Base-by-base conservation (phyloP, 345 rosid genomes). In the Eucalyptus marginata region DNA sequence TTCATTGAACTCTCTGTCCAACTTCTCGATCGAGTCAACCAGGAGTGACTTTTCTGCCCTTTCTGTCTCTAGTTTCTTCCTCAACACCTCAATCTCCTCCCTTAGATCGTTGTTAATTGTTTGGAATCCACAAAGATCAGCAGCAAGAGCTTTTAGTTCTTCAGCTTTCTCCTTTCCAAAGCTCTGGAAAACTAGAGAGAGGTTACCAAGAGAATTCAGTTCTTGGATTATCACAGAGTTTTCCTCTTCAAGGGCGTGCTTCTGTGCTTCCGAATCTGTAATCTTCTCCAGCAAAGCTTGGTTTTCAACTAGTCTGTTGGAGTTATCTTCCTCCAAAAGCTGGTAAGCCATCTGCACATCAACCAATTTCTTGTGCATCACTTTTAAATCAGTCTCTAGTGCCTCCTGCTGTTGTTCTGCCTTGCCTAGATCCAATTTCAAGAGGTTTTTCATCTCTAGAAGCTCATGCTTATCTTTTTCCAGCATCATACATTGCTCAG, bases 381-480 rank as follows among this genome's bases (percentile, higher is more conserved):
- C 91, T 88, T 93, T 93, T 87, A 95, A 24, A 88, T 93, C 92
- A 43, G 91, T 92, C 80, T 93, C 91, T 58, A 96, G 76, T 87
- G 88, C 89, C 87, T 90, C 88, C 92, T 92, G 92, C 86, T 49
- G 92, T 88, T 92, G 91, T 88, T 92, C 93, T 87, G 91, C 93
- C 52, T 90, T 85, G 31, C 89, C 91, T 90, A 94, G 89, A 83
- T 93, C 95, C 90, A 93, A 90, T 90, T 90, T 93, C 90, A 97
- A 92, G 92, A 92, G 92, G 88, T 88, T 88, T 91, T 94, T 96
- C 93, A 91, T 92, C 92, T 94, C 95, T 56, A 90, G 86, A 81
- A 96, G 98, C 91, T 95, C 95, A 25, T 84, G 88, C 89, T 88
- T 94, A 62, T 93, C 95, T 86, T 92, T 93, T 87, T 93, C 90